Evolutionary conservation across 1,284 basidiomycete genomes (phyloP).

Genomic region (Boletus mariae): DNA sequence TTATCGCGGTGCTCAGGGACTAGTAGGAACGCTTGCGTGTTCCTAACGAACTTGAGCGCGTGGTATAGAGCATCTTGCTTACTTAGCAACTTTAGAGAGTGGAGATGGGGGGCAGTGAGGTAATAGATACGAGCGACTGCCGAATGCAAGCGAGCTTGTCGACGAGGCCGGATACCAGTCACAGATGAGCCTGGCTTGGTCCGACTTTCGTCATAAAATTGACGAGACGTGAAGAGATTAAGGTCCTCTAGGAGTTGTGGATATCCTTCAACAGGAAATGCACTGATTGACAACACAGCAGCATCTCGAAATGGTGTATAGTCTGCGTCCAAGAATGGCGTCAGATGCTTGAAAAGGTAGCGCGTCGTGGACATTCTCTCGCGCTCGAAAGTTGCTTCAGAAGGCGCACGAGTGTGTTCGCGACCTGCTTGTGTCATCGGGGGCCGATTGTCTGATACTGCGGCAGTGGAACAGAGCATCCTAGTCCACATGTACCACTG

Average conservation of each 20-base stretch:
- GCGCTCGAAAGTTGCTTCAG: slow-evolving; percentile 67
- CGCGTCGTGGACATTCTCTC: slow-evolving; percentile 77
- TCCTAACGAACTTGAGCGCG: slow-evolving; percentile 83
- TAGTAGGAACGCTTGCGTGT: slow-evolving; percentile 75
- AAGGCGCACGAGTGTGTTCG: slow-evolving; percentile 70
- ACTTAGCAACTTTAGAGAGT: slow-evolving; percentile 65
- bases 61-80: slow-evolving; percentile 74
- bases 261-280: slow-evolving; percentile 76
- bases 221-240: slow-evolving; percentile 73
- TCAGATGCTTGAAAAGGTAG: slow-evolving; percentile 81
- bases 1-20: slow-evolving; percentile 73
- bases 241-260: slow-evolving; percentile 83
- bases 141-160: slow-evolving; percentile 81
- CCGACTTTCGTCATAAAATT: slow-evolving; percentile 76
- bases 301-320: slow-evolving; percentile 81
- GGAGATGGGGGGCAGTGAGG: slow-evolving; percentile 77
- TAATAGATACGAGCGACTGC: slow-evolving; percentile 90
- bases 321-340: slow-evolving; percentile 85
- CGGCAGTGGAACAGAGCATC: slow-evolving; percentile 76
- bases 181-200: slow-evolving; percentile 59
- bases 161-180: slow-evolving; percentile 56
- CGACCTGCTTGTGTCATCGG: slow-evolving; percentile 53
- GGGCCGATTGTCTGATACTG: slow-evolving; percentile 61
- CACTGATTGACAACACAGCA: slow-evolving; percentile 84
- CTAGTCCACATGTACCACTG: slow-evolving; percentile 91